Evolutionary conservation across 768 basidiomycete species (phyloP), one percentile per base, ranked within the genome.

Genomic region (Pisolithus tinctorius): DNA sequence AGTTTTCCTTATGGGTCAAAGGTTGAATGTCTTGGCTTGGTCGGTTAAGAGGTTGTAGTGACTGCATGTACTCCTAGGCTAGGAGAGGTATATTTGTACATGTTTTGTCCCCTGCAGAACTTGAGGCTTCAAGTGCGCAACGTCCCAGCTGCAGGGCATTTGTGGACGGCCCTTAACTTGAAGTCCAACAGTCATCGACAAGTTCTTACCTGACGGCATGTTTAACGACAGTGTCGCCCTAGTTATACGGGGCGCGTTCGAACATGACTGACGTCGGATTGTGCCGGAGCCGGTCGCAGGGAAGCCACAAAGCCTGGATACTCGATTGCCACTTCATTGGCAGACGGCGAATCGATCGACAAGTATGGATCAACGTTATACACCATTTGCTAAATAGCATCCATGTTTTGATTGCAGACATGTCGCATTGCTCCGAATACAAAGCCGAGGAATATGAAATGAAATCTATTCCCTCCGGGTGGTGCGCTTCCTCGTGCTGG

Each of bases 211-310:
- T 7, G 96, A 98, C 61, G 88, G 88, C 54, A 88, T 97, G 83
- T 99, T 99, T 59, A 95, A 98, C 63, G 92, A 99, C 63, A 87
- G 84, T 59, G 77, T 97, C 31, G 83, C 97, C 60, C 78, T 99
- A 16, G 90, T 99, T 6, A 75, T 99, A 2, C 98, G 96, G 96
- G 96, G 96, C 6, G 20, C 20, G 20, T 96, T 98, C 65, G 96
- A 99, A 67, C 96, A 99, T 63, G 95, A 98, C 67, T 98, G 20
- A 20, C 20, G 95, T 62, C 82, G 94, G 27, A 88, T 95, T 49
- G 74, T 82, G 2, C 95, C 96, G 0, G 93, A 96, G 61, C 78
- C 83, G 5, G 95, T 99, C 7, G 85, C 91, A 4, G 93, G 90
- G 11, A 94, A 95, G 67, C 79, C 61, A 81, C 85, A 3, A 96